Evolutionary conservation across 306 rosid species (phyloP).

Genomic region (Cicer judaicum): DNA sequence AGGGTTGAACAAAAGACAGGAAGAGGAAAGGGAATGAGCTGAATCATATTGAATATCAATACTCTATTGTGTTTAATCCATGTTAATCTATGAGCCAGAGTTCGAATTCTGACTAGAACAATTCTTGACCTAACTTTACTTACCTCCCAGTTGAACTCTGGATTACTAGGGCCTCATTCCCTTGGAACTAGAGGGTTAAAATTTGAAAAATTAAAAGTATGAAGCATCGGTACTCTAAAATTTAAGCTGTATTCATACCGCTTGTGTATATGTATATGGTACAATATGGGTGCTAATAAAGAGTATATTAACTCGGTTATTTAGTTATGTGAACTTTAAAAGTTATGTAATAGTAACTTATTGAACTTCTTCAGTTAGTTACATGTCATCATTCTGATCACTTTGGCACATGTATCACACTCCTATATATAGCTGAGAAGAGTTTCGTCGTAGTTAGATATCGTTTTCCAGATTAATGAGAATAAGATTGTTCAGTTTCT

Average conservation of each 20-base stretch:
- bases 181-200: too few species aligned
- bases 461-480: too few species aligned
- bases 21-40: slow-evolving; percentile 3
- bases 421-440: too few species aligned
- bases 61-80: slow-evolving; percentile 1
- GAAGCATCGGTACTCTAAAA: not conserved
- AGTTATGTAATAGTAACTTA: not conserved
- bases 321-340: not conserved
- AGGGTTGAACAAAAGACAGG: not conserved
- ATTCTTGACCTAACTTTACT: too few species aligned
- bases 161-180: too few species aligned
- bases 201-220: too few species aligned
- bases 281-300: not conserved
- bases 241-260: not conserved
- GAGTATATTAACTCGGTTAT: not conserved
- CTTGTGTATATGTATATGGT: not conserved
- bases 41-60: not conserved
- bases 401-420: too few species aligned
- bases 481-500: too few species aligned
- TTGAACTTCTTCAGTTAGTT: not conserved
- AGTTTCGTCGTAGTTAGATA: too few species aligned
- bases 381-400: not conserved
- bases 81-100: not conserved
- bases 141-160: too few species aligned
- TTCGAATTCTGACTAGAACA: too few species aligned